phyloP scores from a whole-genome alignment of 176 grass and related monocot genomes.

The Typha latifolia region DNA sequence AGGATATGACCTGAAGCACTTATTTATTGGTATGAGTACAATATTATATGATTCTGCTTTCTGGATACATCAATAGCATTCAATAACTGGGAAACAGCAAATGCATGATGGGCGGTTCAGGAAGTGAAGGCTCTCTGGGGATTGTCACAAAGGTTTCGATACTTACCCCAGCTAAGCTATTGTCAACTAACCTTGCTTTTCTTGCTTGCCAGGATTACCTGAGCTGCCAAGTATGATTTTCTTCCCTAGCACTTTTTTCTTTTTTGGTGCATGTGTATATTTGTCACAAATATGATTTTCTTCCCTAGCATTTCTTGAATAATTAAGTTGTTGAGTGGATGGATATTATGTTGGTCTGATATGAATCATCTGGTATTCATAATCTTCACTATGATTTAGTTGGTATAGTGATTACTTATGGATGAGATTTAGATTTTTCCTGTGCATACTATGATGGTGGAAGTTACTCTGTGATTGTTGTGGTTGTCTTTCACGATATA shows the following conservation, averaged over 20 bases:
- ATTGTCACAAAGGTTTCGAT: slow-evolving; percentile 85
- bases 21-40: slow-evolving; percentile 60
- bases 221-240: slow-evolving; percentile 71
- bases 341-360: too few relatives aligned
- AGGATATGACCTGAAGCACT: slow-evolving; percentile 92
- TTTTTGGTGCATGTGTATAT: neutral
- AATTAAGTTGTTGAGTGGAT: neutral
- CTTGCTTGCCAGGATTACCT: slow-evolving; percentile 89
- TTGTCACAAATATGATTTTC: neutral
- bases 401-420: too few relatives aligned
- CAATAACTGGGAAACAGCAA: slow-evolving; percentile 23
- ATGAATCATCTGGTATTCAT: too few relatives aligned
- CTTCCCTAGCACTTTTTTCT: neutral
- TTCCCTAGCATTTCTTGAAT: neutral
- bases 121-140: slow-evolving; percentile 92
- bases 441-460: too few relatives aligned
- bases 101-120: slow-evolving; percentile 41
- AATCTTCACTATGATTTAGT: too few relatives aligned
- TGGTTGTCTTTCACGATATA: too few relatives aligned
- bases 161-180: slow-evolving; percentile 80
- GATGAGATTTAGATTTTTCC: too few relatives aligned
- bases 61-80: slow-evolving; percentile 1
- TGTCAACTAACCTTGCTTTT: slow-evolving; percentile 77
- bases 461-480: too few relatives aligned
- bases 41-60: slow-evolving; percentile 11